These are phyloP conservation scores for Rostrohypoxylon terebratum DNA, from an alignment of 495 filamentous ascomycete species.

Conservation along the genomic window DNA sequence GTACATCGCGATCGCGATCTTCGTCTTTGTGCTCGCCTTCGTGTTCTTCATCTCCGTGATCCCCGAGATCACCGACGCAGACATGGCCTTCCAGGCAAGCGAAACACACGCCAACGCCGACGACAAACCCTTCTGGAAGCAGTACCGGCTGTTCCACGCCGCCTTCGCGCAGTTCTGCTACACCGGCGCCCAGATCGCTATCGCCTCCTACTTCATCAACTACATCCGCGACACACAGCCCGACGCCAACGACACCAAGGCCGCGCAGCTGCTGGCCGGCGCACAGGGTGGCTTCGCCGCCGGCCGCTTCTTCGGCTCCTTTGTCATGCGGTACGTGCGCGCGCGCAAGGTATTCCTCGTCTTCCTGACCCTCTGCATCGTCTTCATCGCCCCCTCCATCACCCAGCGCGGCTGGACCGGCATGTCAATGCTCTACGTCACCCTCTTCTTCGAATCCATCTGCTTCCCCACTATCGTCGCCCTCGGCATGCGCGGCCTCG, in stretches of 20 bases:
- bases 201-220: conserved; percentile 65
- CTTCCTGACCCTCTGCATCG: conserved; percentile 63
- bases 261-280: conserved; percentile 65
- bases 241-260: conserved; percentile 35
- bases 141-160: conserved; percentile 75
- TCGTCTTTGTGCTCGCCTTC: conserved; percentile 72
- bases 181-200: conserved; percentile 73
- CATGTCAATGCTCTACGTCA: conserved; percentile 70
- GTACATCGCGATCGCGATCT: conserved; percentile 77
- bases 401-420: conserved; percentile 63
- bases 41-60: conserved; percentile 74
- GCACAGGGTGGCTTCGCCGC: conserved; percentile 75
- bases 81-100: conserved; percentile 69
- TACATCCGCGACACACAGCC: conserved; percentile 52
- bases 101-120: conserved; percentile 55
- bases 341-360: conserved; percentile 64
- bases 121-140: conserved; percentile 67
- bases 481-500: conserved; percentile 74
- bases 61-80: conserved; percentile 79
- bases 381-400: conserved; percentile 70
- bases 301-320: conserved; percentile 70
- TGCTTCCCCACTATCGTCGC: conserved; percentile 79
- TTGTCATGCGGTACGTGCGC: conserved; percentile 63
- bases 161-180: conserved; percentile 78
- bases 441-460: conserved; percentile 75